phyloP scores from a whole-genome alignment of 257 asterid species.

The Penstemon davidsonii region DNA sequence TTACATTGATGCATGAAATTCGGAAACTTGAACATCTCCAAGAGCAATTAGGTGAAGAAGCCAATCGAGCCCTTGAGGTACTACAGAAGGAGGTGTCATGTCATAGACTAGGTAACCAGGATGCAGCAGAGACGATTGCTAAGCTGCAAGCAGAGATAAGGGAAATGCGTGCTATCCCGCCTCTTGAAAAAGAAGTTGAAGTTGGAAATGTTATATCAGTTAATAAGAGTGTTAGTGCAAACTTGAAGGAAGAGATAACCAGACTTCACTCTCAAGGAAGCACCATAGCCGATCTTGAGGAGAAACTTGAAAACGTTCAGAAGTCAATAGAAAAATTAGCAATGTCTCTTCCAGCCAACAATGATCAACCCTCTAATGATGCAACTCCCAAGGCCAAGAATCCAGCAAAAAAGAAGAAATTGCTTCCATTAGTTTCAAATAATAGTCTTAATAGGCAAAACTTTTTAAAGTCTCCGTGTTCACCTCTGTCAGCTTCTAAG shows the following conservation, averaged over 20 bases:
- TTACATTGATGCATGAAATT: conserved; percentile 90
- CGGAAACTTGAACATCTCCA: conserved; percentile 95
- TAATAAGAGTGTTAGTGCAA: conserved; percentile 85
- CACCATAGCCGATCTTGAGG: conserved; percentile 86
- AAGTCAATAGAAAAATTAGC: conserved; percentile 85
- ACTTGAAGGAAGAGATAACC: conserved; percentile 90
- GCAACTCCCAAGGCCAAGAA: conserved; percentile 54
- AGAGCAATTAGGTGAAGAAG: conserved; percentile 95
- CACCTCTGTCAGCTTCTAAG: conserved; percentile 71
- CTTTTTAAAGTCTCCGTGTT: conserved; percentile 82
- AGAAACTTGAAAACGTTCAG: conserved; percentile 90
- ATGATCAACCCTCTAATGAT: conserved; percentile 51
- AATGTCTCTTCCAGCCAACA: conserved; percentile 74
- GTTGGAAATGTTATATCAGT: conserved; percentile 58
- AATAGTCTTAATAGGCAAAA: conserved; percentile 63
- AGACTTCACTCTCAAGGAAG: conserved; percentile 96
- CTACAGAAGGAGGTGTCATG: conserved; percentile 93
- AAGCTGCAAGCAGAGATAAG: conserved; percentile 89
- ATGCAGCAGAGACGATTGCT: conserved; percentile 95
- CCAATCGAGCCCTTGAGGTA: conserved; percentile 87
- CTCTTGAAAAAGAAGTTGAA: conserved; percentile 53
- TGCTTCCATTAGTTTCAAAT: conserved; percentile 73
- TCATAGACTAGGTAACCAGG: conserved; percentile 92
- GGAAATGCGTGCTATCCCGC: conserved; percentile 63
- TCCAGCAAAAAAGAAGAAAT: conserved; percentile 65